Evolutionary conservation across 345 rosid genomes (phyloP), one percentile per base, ranked within the genome.

Genomic region (Ailanthus altissimus): DNA sequence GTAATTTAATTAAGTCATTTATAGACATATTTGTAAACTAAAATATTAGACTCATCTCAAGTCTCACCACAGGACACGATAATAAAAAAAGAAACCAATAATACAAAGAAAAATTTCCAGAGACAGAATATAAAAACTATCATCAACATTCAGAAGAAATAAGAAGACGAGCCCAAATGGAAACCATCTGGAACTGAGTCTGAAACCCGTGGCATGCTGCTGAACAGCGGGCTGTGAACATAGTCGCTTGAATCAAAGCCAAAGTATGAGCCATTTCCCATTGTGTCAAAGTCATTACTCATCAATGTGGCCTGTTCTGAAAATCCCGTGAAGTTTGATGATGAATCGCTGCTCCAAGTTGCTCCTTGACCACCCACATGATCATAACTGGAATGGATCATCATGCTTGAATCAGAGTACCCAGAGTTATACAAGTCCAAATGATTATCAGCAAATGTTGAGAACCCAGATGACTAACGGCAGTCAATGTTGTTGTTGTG

Each of bases 181-280:
- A 90, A 90, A 60, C 76, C 73, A 59, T 91, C 94, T 3, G 91
- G 88, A n/a, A 63, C 80, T 18, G 86, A 51, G 67, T 93, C 97
- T 6, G 96, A 89, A 67, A 84, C 94, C 12, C 93, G 85, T 9
- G 97, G 97, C 97, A 93, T 93, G 81, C 88, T 89, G 83, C 96
- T 93, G 69, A 93, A 93, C 53, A 91, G 87, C 9, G 97, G 97
- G 70, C 96, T 93, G 56, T 93, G 96, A 50, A 90, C 92, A 32
- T 91, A 93, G 76, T 88, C 83, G 42, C 83, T 82, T 8, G 86
- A 83, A 51, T 83, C 91, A 79, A 81, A 83, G 77, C 83, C 63
- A 74, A 88, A 85, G 70, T 74, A 82, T 3, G 86, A 78, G 20
- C 83, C 82, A 28, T 18, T 72, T 6, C 42, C 61, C 36, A 26